Evolutionary conservation across 164 flowering plant species (phyloP).

Genomic region (Vitis rotundifolia): DNA sequence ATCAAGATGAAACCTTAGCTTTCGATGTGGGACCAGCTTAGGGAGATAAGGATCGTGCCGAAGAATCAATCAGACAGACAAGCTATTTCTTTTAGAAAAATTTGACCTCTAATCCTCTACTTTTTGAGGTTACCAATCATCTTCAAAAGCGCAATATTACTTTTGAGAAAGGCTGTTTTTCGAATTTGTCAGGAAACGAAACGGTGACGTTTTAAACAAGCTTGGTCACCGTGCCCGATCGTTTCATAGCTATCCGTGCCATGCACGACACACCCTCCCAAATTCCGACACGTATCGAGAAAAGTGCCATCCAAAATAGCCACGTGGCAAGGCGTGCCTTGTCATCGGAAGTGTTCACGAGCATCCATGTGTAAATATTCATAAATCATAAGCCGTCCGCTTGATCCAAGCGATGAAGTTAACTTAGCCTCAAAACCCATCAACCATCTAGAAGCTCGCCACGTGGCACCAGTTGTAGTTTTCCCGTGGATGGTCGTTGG

Average conservation of each 20-base stretch:
- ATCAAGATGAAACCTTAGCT: too few species aligned
- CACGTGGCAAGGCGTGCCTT: not conserved
- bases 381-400: not conserved
- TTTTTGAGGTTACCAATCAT: too few species aligned
- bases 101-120: too few species aligned
- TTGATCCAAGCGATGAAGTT: conserved; percentile 1
- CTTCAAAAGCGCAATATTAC: too few species aligned
- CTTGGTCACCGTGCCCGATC: conserved; percentile 2
- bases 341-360: not conserved
- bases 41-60: too few species aligned
- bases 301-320: not conserved
- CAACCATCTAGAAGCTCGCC: not conserved
- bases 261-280: not conserved
- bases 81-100: too few species aligned
- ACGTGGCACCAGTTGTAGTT: not conserved
- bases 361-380: not conserved
- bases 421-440: not conserved
- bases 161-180: too few species aligned
- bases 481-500: not conserved
- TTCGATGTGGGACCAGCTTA: too few species aligned
- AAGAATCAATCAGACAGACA: too few species aligned
- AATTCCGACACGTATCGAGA: conserved; percentile 12
- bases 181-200: too few species aligned
- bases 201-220: conserved; percentile 1
- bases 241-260: conserved; percentile 15